phyloP scores from a whole-genome alignment of 1,284 basidiomycete genomes.

The Puccinia coronata region DNA sequence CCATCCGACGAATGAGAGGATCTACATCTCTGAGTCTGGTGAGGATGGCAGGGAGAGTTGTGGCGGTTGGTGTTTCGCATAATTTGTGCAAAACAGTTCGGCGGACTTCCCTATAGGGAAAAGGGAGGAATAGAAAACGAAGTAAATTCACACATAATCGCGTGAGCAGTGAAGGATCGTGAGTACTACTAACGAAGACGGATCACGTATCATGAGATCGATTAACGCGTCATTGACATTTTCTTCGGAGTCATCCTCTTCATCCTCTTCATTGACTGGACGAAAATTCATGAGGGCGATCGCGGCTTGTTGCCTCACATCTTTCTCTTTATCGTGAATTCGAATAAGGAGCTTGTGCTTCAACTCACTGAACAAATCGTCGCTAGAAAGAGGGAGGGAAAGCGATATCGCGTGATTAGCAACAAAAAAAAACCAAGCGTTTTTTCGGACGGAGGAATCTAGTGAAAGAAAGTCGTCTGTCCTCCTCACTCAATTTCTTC shows the following conservation, averaged over 20 bases:
- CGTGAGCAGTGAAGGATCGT: not conserved
- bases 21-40: slow-evolving; percentile 83
- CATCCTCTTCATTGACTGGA: slow-evolving; percentile 70
- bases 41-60: slow-evolving; percentile 68
- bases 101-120: slow-evolving; percentile 74
- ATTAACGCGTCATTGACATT: slow-evolving; percentile 64
- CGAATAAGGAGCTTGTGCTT: slow-evolving; percentile 73
- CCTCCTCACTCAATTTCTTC: slow-evolving; percentile 74
- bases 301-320: slow-evolving; percentile 80
- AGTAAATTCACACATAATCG: not conserved
- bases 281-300: slow-evolving; percentile 81
- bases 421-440: not conserved
- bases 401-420: not conserved
- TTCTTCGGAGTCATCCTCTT: slow-evolving; percentile 62
- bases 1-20: slow-evolving; percentile 74
- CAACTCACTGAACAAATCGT: slow-evolving; percentile 75
- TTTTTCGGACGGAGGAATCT: not conserved
- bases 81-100: slow-evolving; percentile 80
- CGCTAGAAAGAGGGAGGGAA: slow-evolving; percentile 63
- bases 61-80: slow-evolving; percentile 66
- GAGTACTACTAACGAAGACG: slow-evolving; percentile 68
- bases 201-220: slow-evolving; percentile 73
- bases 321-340: slow-evolving; percentile 78
- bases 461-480: not conserved
- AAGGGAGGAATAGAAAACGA: not conserved